Conservation (phyloP, 2,329 filamentous ascomycete species). For the Trichoderma sp. region DNA sequence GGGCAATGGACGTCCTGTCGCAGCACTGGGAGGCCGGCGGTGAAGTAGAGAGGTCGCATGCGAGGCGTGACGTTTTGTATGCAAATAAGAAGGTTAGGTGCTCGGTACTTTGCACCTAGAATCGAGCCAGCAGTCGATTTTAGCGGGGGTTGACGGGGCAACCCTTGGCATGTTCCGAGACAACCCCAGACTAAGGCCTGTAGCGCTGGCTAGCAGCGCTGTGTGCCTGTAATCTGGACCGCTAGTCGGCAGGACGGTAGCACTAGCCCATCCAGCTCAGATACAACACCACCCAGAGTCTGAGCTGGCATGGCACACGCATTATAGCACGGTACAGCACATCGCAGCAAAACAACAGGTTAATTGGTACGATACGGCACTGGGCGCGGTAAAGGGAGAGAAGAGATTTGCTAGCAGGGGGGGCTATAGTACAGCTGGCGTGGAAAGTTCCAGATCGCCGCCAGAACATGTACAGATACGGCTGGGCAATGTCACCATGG, state of each 20-base stretch:
- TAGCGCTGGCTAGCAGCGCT: slow-evolving; percentile 14
- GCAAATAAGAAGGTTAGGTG: slow-evolving; percentile 22
- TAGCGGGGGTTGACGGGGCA: slow-evolving; percentile 34
- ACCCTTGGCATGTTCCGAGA: slow-evolving; percentile 31
- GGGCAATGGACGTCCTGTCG: slow-evolving; percentile 12
- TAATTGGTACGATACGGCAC: too few relatives aligned
- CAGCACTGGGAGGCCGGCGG: slow-evolving; percentile 17
- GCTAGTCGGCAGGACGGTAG: slow-evolving; percentile 10
- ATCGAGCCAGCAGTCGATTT: slow-evolving; percentile 17
- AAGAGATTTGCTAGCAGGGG: slow-evolving; percentile 23
- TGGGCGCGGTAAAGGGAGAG: slow-evolving; percentile 7
- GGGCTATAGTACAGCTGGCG: slow-evolving; percentile 20
- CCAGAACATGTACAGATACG: slow-evolving; percentile 22
- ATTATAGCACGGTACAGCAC: not conserved
- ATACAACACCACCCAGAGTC: slow-evolving; percentile 12
- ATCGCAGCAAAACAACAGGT: not conserved
- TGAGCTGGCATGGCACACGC: slow-evolving; percentile 9
- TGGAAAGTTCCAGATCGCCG: slow-evolving; percentile 28
- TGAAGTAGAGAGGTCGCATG: slow-evolving; percentile 28
- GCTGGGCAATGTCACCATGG: slow-evolving; percentile 25
- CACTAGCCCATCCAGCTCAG: slow-evolving; percentile 14
- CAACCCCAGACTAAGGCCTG: slow-evolving; percentile 2
- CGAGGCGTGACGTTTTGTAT: slow-evolving; percentile 29
- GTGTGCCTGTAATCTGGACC: slow-evolving; percentile 16
- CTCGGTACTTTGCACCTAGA: slow-evolving; percentile 11